phyloP scores from a whole-genome alignment of 2,329 filamentous ascomycete genomes.

The Coniochaeta pulveracea region DNA sequence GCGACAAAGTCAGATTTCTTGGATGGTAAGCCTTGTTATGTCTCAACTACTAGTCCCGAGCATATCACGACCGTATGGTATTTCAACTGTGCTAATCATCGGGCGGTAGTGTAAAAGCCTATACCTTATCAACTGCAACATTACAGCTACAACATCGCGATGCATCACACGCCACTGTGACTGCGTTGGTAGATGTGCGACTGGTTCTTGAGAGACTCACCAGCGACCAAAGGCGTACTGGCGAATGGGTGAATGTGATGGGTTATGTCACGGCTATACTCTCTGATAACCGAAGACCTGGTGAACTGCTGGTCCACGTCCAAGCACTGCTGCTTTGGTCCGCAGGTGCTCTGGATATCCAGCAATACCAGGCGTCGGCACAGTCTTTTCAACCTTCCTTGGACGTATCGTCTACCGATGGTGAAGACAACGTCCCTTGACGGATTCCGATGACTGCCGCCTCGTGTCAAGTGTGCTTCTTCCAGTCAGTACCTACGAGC shows the following conservation, averaged over 20 bases:
- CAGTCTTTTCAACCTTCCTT: too few relatives aligned
- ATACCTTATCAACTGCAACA: slow-evolving; percentile 41
- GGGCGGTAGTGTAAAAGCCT: slow-evolving; percentile 33
- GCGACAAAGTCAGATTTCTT: slow-evolving; percentile 81
- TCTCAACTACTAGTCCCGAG: too few relatives aligned
- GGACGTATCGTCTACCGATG: too few relatives aligned
- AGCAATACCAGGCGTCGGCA: slow-evolving; percentile 56
- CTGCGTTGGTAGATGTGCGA: slow-evolving; percentile 56
- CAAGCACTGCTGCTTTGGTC: slow-evolving; percentile 73
- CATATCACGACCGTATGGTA: too few relatives aligned
- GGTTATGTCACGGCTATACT: slow-evolving; percentile 52
- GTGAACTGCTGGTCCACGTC: slow-evolving; percentile 36
- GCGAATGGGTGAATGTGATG: slow-evolving; percentile 84
- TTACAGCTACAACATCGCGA: slow-evolving; percentile 60
- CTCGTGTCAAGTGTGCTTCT: too few relatives aligned
- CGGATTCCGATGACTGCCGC: too few relatives aligned
- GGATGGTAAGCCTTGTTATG: slow-evolving; percentile 88
- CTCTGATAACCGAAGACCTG: too few relatives aligned
- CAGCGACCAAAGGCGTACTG: slow-evolving; percentile 52
- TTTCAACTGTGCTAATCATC: too few relatives aligned
- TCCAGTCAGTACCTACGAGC: too few relatives aligned
- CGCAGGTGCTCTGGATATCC: slow-evolving; percentile 60
- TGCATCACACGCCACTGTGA: slow-evolving; percentile 32
- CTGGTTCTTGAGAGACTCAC: slow-evolving; percentile 58
- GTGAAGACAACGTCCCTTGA: too few relatives aligned